phyloP scores from a whole-genome alignment of 164 flowering plant genomes.

The Umbellularia californica region DNA sequence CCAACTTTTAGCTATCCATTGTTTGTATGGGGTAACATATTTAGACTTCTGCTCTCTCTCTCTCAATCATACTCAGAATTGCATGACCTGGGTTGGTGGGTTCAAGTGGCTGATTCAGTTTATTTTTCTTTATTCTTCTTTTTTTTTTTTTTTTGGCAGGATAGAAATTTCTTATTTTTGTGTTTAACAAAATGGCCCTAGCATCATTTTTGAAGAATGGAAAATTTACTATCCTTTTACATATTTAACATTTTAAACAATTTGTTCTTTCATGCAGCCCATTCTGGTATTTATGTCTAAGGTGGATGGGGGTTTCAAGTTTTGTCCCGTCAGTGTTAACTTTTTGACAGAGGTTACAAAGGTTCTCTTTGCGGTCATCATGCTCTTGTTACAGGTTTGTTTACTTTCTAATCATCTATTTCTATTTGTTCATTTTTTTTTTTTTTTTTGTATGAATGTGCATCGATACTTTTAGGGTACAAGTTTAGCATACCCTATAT shows the following conservation, averaged over 20 bases:
- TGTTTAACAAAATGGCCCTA: too few relatives aligned
- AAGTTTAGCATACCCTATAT: too few relatives aligned
- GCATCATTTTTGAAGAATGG: too few relatives aligned
- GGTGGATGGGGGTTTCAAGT: constrained; percentile 91
- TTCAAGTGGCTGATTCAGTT: not conserved
- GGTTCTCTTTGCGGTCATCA: constrained; percentile 82
- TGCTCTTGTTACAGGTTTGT: constrained; percentile 83
- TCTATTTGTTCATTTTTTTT: too few relatives aligned
- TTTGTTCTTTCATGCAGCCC: constrained; percentile 54
- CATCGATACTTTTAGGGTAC: too few relatives aligned
- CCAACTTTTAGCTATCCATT: not conserved
- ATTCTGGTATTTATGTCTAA: constrained; percentile 93
- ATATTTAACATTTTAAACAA: constrained; percentile 10
- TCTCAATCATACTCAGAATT: not conserved
- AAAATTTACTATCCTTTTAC: not conserved
- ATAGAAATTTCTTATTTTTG: too few relatives aligned
- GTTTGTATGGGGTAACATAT: not conserved
- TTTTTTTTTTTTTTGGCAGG: too few relatives aligned
- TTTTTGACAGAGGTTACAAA: constrained; percentile 86
- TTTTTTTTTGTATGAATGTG: not conserved
- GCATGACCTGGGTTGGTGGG: not conserved
- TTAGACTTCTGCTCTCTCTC: too few relatives aligned
- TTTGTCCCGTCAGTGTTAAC: constrained; percentile 95
- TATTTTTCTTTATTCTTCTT: too few relatives aligned
- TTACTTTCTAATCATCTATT: not conserved